A percentile compares a stretch with the other conserved stretches of the same genome.
Conservation (phyloP, 495 filamentous ascomycete genomes). For the Penicillium chermesinum region DNA sequence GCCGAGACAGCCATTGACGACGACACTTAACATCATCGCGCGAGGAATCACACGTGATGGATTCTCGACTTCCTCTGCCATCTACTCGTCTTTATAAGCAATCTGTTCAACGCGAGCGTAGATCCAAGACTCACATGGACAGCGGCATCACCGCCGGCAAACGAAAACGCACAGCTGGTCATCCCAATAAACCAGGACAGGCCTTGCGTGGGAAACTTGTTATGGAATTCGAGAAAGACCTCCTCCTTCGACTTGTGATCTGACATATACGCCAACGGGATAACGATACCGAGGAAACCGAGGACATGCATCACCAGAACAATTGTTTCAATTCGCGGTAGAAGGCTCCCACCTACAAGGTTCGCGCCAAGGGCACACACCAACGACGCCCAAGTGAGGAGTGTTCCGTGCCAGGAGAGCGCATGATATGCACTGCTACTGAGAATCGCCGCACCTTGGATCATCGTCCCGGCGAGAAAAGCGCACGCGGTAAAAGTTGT, state of each 20-base stretch:
- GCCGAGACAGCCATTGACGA: slow-evolving; percentile 46
- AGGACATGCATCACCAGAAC: slow-evolving; percentile 46
- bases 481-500: not conserved
- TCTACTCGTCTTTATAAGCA: slow-evolving; percentile 24
- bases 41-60: slow-evolving; percentile 42
- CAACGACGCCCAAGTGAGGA: slow-evolving; percentile 39
- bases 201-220: slow-evolving; percentile 39
- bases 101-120: too few species aligned
- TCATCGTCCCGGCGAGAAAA: not conserved
- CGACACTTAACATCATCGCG: slow-evolving; percentile 40
- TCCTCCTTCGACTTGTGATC: slow-evolving; percentile 32
- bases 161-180: slow-evolving; percentile 36
- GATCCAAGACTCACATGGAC: slow-evolving; percentile 42
- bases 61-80: slow-evolving; percentile 51
- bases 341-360: slow-evolving; percentile 28
- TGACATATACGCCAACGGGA: slow-evolving; percentile 43
- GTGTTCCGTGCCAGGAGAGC: slow-evolving; percentile 36
- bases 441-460: not conserved
- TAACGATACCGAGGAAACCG: slow-evolving; percentile 49
- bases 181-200: slow-evolving; percentile 42
- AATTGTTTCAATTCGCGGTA: slow-evolving; percentile 41
- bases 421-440: slow-evolving; percentile 24
- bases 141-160: slow-evolving; percentile 35
- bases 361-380: slow-evolving; percentile 39
- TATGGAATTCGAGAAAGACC: slow-evolving; percentile 45